phyloP scores from a whole-genome alignment of 2,329 filamentous ascomycete genomes.

The Fusarium sublunatum region DNA sequence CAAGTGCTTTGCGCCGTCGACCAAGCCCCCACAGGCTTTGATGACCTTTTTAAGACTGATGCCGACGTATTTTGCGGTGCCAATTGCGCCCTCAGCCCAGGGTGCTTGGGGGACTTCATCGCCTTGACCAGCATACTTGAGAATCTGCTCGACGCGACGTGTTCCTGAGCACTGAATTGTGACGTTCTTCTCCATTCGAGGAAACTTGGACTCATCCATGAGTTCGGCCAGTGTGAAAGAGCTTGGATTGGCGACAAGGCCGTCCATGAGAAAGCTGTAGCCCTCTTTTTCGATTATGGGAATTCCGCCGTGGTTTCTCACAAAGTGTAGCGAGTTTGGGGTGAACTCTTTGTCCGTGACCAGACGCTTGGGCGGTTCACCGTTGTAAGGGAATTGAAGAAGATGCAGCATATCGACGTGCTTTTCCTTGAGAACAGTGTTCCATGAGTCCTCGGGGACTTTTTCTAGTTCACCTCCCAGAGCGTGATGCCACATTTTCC shows the following conservation, averaged over 20 bases:
- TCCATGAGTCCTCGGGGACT: slow-evolving; percentile 69
- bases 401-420: slow-evolving; percentile 70
- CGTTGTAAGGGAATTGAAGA: slow-evolving; percentile 72
- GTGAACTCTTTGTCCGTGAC: slow-evolving; percentile 68
- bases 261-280: slow-evolving; percentile 67
- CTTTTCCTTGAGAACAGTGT: slow-evolving; percentile 66
- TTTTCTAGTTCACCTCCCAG: slow-evolving; percentile 52
- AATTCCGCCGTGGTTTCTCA: slow-evolving; percentile 78
- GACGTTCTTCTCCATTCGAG: slow-evolving; percentile 66
- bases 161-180: slow-evolving; percentile 77
- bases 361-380: slow-evolving; percentile 69
- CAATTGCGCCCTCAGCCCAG: slow-evolving; percentile 76
- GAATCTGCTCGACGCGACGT: slow-evolving; percentile 75
- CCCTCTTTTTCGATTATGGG: slow-evolving; percentile 70
- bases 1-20: slow-evolving; percentile 66
- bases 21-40: slow-evolving; percentile 74
- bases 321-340: slow-evolving; percentile 68
- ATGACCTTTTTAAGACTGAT: slow-evolving; percentile 76
- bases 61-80: slow-evolving; percentile 71
- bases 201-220: slow-evolving; percentile 69
- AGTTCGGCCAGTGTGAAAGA: slow-evolving; percentile 69
- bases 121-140: slow-evolving; percentile 72
- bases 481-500: slow-evolving; percentile 69
- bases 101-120: slow-evolving; percentile 67
- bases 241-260: slow-evolving; percentile 69